Percentiles rank a stretch among this genome's conserved stretches.
These are phyloP conservation scores for Melanomma pulvis-pyrius DNA, from an alignment of 495 filamentous ascomycete genomes.

Conservation along the genomic window DNA sequence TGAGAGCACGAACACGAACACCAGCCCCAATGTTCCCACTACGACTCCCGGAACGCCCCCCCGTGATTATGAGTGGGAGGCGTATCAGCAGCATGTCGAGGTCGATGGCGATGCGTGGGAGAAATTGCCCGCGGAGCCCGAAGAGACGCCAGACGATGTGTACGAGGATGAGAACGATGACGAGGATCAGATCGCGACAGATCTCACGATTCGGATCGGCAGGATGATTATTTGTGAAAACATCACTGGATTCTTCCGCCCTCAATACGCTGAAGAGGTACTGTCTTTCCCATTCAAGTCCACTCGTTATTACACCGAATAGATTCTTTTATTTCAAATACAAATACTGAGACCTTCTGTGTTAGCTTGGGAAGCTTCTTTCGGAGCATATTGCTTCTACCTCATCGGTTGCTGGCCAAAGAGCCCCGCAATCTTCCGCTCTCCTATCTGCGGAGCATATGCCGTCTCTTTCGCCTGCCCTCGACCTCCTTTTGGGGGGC, in stretches of 20 bases:
- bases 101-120: conserved; percentile 37
- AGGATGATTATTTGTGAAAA: conserved; percentile 39
- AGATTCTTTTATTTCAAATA: neutral
- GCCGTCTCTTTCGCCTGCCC: conserved; percentile 33
- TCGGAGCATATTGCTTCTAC: conserved; percentile 20
- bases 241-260: conserved; percentile 35
- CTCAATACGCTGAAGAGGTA: conserved; percentile 40
- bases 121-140: conserved; percentile 33
- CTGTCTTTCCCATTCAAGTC: neutral
- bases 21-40: conserved; percentile 9
- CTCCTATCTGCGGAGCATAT: conserved; percentile 36
- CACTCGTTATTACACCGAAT: neutral
- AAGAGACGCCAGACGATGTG: conserved; percentile 36
- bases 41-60: conserved; percentile 38
- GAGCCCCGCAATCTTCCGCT: conserved; percentile 33
- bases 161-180: conserved; percentile 38
- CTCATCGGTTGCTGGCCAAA: conserved; percentile 27
- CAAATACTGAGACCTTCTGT: conserved; percentile 19
- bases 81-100: conserved; percentile 38
- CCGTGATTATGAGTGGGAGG: conserved; percentile 40
- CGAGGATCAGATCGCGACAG: conserved; percentile 33
- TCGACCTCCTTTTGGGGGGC: conserved; percentile 29
- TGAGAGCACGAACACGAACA: conserved; percentile 10
- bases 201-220: conserved; percentile 37
- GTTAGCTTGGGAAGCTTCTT: conserved; percentile 36